Evolutionary conservation across 2,329 filamentous ascomycete genomes (phyloP).

Genomic region (Piedraia hortae): DNA sequence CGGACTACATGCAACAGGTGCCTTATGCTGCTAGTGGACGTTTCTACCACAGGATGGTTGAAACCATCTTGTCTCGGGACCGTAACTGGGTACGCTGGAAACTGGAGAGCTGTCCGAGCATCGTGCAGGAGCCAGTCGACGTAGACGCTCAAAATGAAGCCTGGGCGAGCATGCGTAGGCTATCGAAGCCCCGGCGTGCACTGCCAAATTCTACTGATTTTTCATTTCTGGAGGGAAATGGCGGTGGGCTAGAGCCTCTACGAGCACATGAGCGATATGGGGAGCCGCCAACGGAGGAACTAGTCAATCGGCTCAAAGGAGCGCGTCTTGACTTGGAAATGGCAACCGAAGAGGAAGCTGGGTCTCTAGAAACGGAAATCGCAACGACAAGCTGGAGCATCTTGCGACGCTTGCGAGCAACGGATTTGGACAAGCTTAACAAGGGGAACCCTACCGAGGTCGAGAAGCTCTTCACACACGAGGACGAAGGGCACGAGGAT

Average conservation of each 20-base stretch:
- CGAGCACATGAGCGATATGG: conserved; percentile 34
- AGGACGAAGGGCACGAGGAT: conserved; percentile 1
- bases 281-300: conserved; percentile 40
- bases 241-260: conserved; percentile 38
- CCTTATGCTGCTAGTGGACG: conserved; percentile 36
- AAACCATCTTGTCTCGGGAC: conserved; percentile 80
- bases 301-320: conserved; percentile 44
- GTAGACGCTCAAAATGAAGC: conserved; percentile 41
- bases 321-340: conserved; percentile 73
- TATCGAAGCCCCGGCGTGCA: conserved; percentile 43
- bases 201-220: conserved; percentile 50
- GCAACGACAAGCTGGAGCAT: conserved; percentile 79
- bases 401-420: conserved; percentile 49
- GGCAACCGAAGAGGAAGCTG: conserved; percentile 35
- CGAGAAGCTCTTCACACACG: conserved; percentile 8
- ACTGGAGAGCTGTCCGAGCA: conserved; percentile 69
- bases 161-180: conserved; percentile 34
- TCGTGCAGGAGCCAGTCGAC: conserved; percentile 47
- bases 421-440: conserved; percentile 53
- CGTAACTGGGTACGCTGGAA: conserved; percentile 99
- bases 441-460: conserved; percentile 59
- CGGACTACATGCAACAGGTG: conserved; percentile 42
- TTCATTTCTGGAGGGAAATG: conserved; percentile 45
- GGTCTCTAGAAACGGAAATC: conserved; percentile 38
- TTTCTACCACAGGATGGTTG: conserved; percentile 89